Conservation (phyloP, 768 basidiomycete genomes). For the Lentinula edodes region DNA sequence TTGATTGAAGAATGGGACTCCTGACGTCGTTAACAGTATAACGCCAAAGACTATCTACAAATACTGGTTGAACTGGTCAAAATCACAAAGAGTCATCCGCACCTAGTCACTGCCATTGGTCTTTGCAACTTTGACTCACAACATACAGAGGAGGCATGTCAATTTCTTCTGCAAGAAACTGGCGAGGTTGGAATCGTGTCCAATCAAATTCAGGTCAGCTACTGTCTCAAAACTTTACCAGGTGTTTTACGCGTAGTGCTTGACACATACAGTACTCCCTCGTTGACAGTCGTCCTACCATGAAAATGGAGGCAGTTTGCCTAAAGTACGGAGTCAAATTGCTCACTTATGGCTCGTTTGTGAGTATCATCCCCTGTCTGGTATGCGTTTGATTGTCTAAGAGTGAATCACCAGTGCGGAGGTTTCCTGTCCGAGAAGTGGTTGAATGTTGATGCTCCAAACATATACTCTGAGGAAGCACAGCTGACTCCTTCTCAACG, state of each 20-base stretch:
- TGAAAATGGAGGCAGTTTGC: constrained; percentile 53
- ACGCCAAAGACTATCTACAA: constrained; percentile 10
- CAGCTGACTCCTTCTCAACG: constrained; percentile 54
- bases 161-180: constrained; percentile 26
- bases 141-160: constrained; percentile 51
- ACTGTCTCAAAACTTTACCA: background rate
- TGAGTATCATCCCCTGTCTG: constrained; percentile 20
- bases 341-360: constrained; percentile 57
- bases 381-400: background rate
- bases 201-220: constrained; percentile 53
- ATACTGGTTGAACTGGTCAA: constrained; percentile 10
- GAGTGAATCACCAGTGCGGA: constrained; percentile 37
- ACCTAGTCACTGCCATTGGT: constrained; percentile 41
- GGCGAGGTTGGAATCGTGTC: constrained; percentile 51
- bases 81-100: constrained; percentile 11
- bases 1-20: background rate
- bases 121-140: constrained; percentile 56
- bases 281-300: constrained; percentile 50
- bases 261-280: constrained; percentile 43
- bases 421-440: constrained; percentile 56
- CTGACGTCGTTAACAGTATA: constrained; percentile 2
- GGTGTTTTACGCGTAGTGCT: background rate
- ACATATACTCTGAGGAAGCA: constrained; percentile 36
- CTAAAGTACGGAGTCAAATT: constrained; percentile 47
- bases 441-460: constrained; percentile 43